Evolutionary conservation across 345 rosid genomes (phyloP).

Genomic region (Dipteronia dyeriana): DNA sequence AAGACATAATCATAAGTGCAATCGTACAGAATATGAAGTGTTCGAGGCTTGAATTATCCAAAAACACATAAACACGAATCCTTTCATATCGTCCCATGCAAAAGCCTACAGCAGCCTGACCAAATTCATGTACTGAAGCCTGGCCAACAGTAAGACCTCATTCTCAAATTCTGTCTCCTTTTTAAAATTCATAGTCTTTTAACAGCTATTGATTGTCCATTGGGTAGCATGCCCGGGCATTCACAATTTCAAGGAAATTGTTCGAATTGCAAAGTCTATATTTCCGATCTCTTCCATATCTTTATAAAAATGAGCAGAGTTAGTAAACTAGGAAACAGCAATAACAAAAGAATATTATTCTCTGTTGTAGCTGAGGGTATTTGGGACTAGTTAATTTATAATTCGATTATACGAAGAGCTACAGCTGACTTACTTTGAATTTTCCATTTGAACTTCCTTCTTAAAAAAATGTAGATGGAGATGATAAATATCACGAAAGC

Average conservation of each 20-base stretch:
- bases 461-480: background rate
- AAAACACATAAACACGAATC: conserved; percentile 36
- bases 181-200: conserved; percentile 31
- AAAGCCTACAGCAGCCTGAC: conserved; percentile 35
- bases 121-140: conserved; percentile 42
- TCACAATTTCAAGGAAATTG: too few relatives aligned
- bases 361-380: too few relatives aligned
- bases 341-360: too few relatives aligned
- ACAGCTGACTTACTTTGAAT: conserved; percentile 1
- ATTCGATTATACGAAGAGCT: background rate
- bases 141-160: conserved; percentile 34
- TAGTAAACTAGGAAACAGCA: too few relatives aligned
- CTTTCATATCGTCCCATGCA: conserved; percentile 35
- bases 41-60: conserved; percentile 36
- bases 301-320: too few relatives aligned
- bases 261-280: too few relatives aligned
- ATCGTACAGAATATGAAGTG: conserved; percentile 28
- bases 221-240: conserved; percentile 28
- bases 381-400: too few relatives aligned
- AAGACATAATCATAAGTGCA: background rate
- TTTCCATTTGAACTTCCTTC: background rate
- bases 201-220: conserved; percentile 36
- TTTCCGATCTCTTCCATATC: too few relatives aligned
- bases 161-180: conserved; percentile 49
- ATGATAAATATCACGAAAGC: too few relatives aligned